A percentile compares a stretch with the other conserved stretches of the same genome.
These are phyloP conservation scores for Umbelopsis sp. DNA, from an alignment of 192 early-diverging fungal species.

Conservation along the genomic window DNA sequence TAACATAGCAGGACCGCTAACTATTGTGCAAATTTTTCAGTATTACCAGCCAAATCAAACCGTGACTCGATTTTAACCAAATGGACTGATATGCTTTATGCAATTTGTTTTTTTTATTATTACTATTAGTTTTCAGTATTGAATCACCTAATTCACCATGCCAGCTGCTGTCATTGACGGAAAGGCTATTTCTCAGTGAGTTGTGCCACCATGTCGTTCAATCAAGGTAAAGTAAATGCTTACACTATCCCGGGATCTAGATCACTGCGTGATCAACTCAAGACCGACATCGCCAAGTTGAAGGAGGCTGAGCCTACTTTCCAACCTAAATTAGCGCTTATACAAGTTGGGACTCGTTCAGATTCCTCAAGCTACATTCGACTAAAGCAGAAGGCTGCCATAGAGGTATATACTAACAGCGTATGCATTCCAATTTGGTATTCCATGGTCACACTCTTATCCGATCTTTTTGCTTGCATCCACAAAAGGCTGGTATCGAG, in stretches of 20 bases:
- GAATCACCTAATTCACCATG: constrained; percentile 30
- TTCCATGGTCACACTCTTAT: not conserved
- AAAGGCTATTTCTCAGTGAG: constrained; percentile 77
- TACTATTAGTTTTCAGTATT: not conserved
- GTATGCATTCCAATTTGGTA: not conserved
- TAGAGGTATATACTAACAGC: constrained; percentile 69
- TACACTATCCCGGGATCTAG: constrained; percentile 36
- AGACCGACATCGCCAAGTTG: constrained; percentile 65
- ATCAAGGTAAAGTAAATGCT: not conserved
- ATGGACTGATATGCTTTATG: too few relatives aligned
- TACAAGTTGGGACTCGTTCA: constrained; percentile 92
- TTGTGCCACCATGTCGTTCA: not conserved
- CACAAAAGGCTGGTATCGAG: constrained; percentile 82
- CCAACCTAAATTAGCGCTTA: constrained; percentile 80
- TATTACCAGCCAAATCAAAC: too few relatives aligned
- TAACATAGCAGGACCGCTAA: too few relatives aligned
- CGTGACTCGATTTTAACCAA: too few relatives aligned
- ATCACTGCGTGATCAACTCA: constrained; percentile 71
- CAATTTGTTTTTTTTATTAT: not conserved
- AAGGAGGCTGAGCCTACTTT: constrained; percentile 67
- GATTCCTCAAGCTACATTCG: constrained; percentile 94
- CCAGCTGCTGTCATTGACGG: constrained; percentile 73
- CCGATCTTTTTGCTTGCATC: not conserved
- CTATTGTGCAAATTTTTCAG: too few relatives aligned
- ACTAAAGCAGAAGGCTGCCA: constrained; percentile 91